A percentile compares a stretch with the other conserved stretches of the same genome.
Conservation (phyloP, 805 yeast species). For the Saturnispora ahearnii region DNA sequence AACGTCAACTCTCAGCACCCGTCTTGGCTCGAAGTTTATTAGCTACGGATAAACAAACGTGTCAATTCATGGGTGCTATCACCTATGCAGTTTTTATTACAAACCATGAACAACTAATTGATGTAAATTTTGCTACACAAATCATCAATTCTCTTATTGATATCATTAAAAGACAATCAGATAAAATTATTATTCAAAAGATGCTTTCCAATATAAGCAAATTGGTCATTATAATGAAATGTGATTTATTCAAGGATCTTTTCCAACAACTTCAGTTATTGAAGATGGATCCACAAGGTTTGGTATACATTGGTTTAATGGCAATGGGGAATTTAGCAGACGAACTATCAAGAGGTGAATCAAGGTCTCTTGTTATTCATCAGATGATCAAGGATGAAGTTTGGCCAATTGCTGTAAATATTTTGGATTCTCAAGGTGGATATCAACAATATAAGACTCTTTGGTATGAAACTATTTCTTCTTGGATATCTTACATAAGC, state of each 20-base stretch:
- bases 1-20: constrained; percentile 49
- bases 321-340: background rate
- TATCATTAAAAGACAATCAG: constrained; percentile 1
- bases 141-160: constrained; percentile 6
- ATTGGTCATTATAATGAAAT: constrained; percentile 1
- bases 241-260: background rate
- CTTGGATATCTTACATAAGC: constrained; percentile 33
- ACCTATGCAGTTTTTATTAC: constrained; percentile 50
- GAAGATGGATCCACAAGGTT: background rate
- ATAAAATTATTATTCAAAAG: constrained; percentile 10
- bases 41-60: constrained; percentile 31
- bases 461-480: constrained; percentile 26
- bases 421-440: background rate
- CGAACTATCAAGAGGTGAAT: constrained; percentile 6
- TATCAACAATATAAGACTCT: constrained; percentile 1
- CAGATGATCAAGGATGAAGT: constrained; percentile 6
- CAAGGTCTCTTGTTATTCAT: constrained; percentile 1
- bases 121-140: background rate
- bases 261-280: background rate
- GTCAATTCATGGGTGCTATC: constrained; percentile 73
- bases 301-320: constrained; percentile 2
- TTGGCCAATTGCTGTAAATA: background rate
- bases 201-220: constrained; percentile 11
- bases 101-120: constrained; percentile 3
- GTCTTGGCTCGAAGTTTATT: constrained; percentile 48